Conservation (phyloP, 2,329 filamentous ascomycete genomes). For the Phaeosphaeriaceae sp. region DNA sequence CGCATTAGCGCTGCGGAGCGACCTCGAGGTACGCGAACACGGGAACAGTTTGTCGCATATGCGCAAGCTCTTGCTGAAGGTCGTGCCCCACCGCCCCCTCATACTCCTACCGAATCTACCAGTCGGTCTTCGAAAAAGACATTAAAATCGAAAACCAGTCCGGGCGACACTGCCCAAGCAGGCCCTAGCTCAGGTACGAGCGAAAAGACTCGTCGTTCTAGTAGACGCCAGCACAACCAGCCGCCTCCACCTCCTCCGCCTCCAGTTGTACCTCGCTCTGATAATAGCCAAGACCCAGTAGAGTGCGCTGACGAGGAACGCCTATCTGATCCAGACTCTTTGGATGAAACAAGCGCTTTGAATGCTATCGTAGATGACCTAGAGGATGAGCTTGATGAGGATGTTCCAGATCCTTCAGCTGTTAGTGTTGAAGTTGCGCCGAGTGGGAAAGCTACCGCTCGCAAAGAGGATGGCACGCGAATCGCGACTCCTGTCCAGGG, state of each 20-base stretch:
- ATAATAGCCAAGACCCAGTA: conserved; percentile 63
- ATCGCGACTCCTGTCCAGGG: conserved; percentile 79
- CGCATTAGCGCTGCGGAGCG: conserved; percentile 81
- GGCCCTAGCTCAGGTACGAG: conserved; percentile 55
- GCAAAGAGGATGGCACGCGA: conserved; percentile 88
- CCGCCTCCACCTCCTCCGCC: conserved; percentile 61
- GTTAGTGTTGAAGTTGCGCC: conserved; percentile 90
- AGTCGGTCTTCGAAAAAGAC: conserved; percentile 39
- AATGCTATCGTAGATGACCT: conserved; percentile 91
- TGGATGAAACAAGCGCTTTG: conserved; percentile 68
- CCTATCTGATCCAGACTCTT: conserved; percentile 74
- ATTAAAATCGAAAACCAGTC: conserved; percentile 36
- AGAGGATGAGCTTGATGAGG: conserved; percentile 74
- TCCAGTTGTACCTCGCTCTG: conserved; percentile 50
- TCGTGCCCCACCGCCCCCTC: conserved; percentile 44
- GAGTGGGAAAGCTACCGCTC: conserved; percentile 85
- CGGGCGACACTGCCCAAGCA: conserved; percentile 55
- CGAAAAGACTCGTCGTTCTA: conserved; percentile 71
- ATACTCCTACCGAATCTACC: conserved; percentile 42
- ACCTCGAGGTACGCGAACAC: conserved; percentile 65
- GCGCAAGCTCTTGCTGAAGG: conserved; percentile 69
- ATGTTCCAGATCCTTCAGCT: conserved; percentile 80
- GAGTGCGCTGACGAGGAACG: conserved; percentile 95
- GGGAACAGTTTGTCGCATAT: conserved; percentile 74
- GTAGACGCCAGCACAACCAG: conserved; percentile 60